Evolutionary conservation across 2,329 filamentous ascomycete genomes (phyloP).

Genomic region (Paecilomyces formosus): DNA sequence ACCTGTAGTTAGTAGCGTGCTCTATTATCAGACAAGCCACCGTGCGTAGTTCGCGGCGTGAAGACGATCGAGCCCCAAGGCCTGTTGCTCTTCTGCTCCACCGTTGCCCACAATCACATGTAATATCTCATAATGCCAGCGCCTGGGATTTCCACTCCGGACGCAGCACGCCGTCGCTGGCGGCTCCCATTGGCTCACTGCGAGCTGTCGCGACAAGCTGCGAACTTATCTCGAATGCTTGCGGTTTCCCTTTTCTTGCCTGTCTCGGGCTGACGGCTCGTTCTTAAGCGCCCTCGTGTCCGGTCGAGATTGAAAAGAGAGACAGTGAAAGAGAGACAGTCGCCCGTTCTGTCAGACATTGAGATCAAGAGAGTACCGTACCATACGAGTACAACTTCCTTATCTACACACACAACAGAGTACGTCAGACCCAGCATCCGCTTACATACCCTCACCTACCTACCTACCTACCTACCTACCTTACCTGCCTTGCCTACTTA

Average conservation of each 20-base stretch:
- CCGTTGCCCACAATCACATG: neutral
- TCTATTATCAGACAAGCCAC: no score
- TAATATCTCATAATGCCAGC: neutral
- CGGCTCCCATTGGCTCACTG: neutral
- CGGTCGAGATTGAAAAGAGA: neutral
- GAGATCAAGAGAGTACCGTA: neutral
- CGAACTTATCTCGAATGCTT: neutral
- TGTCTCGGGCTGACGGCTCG: neutral
- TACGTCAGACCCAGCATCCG: no score
- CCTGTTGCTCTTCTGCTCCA: no score
- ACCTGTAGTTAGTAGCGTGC: no score
- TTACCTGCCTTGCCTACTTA: no score
- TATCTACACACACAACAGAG: no score
- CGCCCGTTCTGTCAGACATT: neutral
- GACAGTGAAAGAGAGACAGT: neutral
- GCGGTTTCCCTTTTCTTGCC: neutral
- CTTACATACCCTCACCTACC: no score
- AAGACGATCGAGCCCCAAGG: no score
- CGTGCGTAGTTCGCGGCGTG: no score
- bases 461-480: no score
- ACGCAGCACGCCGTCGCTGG: neutral
- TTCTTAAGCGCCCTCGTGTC: neutral
- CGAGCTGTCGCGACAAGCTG: neutral
- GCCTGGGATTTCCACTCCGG: neutral
- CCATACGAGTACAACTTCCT: neutral